phyloP scores from a whole-genome alignment of 2,329 filamentous ascomycete genomes.

The Stachybotrys elegans region DNA sequence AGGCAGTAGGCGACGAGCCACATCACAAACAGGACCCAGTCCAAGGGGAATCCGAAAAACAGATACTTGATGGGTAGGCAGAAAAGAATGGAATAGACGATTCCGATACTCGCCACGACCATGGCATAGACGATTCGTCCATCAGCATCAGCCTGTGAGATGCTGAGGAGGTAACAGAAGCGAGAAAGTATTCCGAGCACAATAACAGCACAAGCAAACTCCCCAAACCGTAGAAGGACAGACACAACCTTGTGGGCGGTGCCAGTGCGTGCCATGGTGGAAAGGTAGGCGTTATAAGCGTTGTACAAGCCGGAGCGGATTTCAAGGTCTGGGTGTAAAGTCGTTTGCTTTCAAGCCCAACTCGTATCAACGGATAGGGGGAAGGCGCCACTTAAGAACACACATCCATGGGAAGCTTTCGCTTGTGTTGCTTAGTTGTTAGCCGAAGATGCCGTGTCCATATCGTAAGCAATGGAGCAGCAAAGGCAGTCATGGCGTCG shows the following conservation, averaged over 20 bases:
- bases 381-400: too few relatives aligned
- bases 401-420: too few relatives aligned
- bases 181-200: conserved; percentile 17
- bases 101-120: conserved; percentile 19
- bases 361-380: too few relatives aligned
- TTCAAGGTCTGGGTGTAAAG: too few relatives aligned
- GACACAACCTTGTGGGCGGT: conserved; percentile 15
- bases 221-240: conserved; percentile 11
- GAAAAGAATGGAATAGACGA: conserved; percentile 18
- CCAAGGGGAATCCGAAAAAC: conserved; percentile 18
- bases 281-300: too few relatives aligned
- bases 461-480: too few relatives aligned
- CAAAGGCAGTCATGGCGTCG: too few relatives aligned
- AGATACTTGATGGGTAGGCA: conserved; percentile 14
- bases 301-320: too few relatives aligned
- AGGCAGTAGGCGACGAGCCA: conserved; percentile 21
- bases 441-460: too few relatives aligned
- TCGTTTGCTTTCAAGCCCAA: too few relatives aligned
- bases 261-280: conserved; percentile 6
- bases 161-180: conserved; percentile 13
- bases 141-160: conserved; percentile 7
- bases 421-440: too few relatives aligned
- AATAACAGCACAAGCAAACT: conserved; percentile 15
- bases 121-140: conserved; percentile 17
- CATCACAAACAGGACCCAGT: conserved; percentile 19